Percentiles rank a stretch among this genome's conserved stretches.
Conservation (phyloP, 495 filamentous ascomycete genomes). For the Penicillium argentinense region DNA sequence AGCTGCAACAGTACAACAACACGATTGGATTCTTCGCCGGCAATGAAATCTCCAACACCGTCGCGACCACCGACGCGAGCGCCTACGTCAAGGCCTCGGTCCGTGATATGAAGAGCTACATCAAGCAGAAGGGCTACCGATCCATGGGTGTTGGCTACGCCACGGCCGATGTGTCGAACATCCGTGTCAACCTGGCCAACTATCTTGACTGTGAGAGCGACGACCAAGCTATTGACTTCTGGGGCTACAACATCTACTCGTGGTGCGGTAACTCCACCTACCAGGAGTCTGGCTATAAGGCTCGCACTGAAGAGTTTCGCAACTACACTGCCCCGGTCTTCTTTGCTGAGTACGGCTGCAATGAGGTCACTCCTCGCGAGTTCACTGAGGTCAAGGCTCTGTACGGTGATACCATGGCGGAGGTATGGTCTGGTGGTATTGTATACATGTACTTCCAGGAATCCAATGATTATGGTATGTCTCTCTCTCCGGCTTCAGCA, state of each 20-base stretch:
- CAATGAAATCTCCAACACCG: constrained; percentile 90
- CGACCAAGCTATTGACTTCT: constrained; percentile 78
- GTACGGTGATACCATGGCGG: constrained; percentile 76
- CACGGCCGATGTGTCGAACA: constrained; percentile 82
- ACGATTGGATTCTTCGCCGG: constrained; percentile 94
- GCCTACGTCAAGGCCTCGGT: constrained; percentile 96
- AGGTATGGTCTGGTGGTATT: constrained; percentile 89
- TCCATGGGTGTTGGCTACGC: constrained; percentile 89
- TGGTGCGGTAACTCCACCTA: constrained; percentile 89
- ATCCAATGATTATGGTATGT: constrained; percentile 79
- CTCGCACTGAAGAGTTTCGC: constrained; percentile 76
- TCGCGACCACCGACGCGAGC: constrained; percentile 77
- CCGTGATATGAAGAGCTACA: constrained; percentile 91
- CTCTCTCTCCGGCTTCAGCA: background rate
- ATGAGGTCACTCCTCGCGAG: constrained; percentile 66
- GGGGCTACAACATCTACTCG: constrained; percentile 98
- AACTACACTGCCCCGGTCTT: constrained; percentile 91
- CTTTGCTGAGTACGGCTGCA: constrained; percentile 99
- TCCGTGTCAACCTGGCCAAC: constrained; percentile 74
- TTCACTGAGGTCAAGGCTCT: constrained; percentile 88
- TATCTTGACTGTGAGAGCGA: constrained; percentile 87
- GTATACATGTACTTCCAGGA: constrained; percentile 98
- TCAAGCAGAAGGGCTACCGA: constrained; percentile 73
- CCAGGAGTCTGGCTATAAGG: constrained; percentile 70
- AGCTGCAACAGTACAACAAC: constrained; percentile 76